These are phyloP conservation scores for Paramyrothecium sp. DNA, from an alignment of 2,329 filamentous ascomycete genomes.

Conservation along the genomic window DNA sequence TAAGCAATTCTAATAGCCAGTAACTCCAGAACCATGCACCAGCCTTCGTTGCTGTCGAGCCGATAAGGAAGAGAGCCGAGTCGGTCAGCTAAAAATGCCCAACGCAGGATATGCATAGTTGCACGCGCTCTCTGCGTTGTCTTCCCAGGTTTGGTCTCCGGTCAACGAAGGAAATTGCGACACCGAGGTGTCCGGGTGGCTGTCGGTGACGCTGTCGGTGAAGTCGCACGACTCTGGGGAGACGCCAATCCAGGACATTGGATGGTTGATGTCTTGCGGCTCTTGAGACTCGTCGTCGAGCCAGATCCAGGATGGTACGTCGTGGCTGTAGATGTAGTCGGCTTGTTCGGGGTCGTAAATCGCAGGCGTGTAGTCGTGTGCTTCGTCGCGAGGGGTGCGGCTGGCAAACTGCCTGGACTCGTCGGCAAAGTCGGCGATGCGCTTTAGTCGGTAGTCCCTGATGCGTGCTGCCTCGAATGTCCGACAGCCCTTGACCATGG, in stretches of 20 bases:
- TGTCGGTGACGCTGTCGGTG: neutral
- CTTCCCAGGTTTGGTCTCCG: neutral
- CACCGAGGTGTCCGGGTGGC: neutral
- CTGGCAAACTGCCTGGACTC: conserved; percentile 21
- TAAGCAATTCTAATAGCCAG: too few relatives aligned
- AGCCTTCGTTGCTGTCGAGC: too few relatives aligned
- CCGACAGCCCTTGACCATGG: conserved; percentile 19
- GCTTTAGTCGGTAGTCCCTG: conserved; percentile 23
- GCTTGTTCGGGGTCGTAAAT: neutral
- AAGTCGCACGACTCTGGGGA: neutral
- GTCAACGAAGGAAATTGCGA: neutral
- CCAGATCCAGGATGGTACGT: conserved; percentile 1
- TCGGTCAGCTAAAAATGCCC: too few relatives aligned
- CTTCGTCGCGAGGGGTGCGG: neutral
- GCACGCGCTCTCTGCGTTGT: neutral
- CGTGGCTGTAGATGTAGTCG: neutral
- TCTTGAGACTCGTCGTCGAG: neutral
- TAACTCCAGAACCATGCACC: too few relatives aligned
- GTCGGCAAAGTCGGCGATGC: conserved; percentile 25
- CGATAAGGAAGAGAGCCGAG: too few relatives aligned
- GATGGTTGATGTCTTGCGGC: neutral
- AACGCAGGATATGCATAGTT: neutral
- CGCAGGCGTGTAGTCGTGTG: neutral
- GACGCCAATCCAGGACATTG: neutral
- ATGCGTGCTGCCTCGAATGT: conserved; percentile 22